Base-by-base conservation (phyloP, 2,329 filamentous ascomycete genomes). In the Apiospora saccharicola region DNA sequence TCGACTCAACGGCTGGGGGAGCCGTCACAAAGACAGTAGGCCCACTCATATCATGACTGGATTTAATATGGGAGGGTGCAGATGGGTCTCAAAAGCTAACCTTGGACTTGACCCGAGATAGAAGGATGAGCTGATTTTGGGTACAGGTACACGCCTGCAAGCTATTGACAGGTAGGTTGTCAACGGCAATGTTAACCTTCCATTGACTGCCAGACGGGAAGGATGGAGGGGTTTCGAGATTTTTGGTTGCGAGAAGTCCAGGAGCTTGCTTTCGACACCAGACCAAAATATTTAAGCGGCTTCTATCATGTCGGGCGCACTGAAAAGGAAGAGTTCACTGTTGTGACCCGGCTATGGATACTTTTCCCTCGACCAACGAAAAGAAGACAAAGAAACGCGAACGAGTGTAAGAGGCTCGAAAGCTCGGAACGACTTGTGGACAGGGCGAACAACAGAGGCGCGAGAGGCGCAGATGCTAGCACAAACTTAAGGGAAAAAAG, bases 21-120 rank as follows among this genome's bases (percentile, higher is more conserved):
- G 75, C 79, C 79, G 78, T 78, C 81, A 82, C 81, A 78, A 82
- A 80, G 79, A 83, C 76, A 74, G 80, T 81, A 75, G 82, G 77
- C 72, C 81, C 81, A 79, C 79, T 83, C 84, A 85, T 86, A 78
- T 82, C 84, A 85, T 85, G 80, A 79, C 80, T 74, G 72, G 72
- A 71, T 47, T 64, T 64, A 41, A 64, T 64, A 41, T 64, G 57
- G 57, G 30, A 41, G 30, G 53, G 57, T 64, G 57, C 57, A 64
- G 34, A 64, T 64, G 57, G 57, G 57, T 64, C 57, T 64, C 10
- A 41, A 64, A 64, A 41, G 57, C 57, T 64, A 64, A 64, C 57
- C 57, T 64, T 64, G 57, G 57, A 64, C 57, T 64, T 64, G 57
- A 64, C 19, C 57, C 57, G 57, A 41, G 57, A 64, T 64, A 64